Base-by-base conservation (phyloP, 495 filamentous ascomycete genomes). In the Cudoniella acicularis region DNA sequence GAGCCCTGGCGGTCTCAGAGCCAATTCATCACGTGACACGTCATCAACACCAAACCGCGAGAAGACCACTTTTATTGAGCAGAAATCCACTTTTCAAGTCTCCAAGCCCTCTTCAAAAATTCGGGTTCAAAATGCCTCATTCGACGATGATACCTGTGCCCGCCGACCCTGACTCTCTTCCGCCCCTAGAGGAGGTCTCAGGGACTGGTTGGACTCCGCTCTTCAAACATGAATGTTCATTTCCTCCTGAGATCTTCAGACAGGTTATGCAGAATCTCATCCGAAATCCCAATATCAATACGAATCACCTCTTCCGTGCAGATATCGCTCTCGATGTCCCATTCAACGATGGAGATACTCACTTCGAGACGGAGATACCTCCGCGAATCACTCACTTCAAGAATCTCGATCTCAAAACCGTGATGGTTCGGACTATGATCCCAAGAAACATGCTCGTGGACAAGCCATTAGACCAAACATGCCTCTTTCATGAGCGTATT, bases 211-310 rank as follows among this genome's bases (percentile, higher is more conserved):
- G 83, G 83, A 72, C 67, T 10, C 79, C 81, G 22, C 62, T 83
- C 3, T 76, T 76, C 57, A 69, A 70, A 58, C 76, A 80, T 54
- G 62, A 60, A 18, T 88, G 85, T 66, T 67, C 78, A 10, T 91
- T 90, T 64, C 62, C 77, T 2, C 77, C 80, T 1, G 70, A 78
- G 36, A 72, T 80, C 49, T 91, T 92, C 68, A 66, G 76, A 30
- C 69, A 78, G 26, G 81, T 89, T 48, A 85, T 90, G 78, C 67
- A 83, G 52, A 90, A 90, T 59, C 80, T 95, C 45, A 80, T 95
- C 63, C 77, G 77, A 48, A 96, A 96, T 69, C 92, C 92, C 8
- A 95, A 96, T 60, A 81, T 93, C 76, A 93, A 88, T 61, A 89
- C 89, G 2, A 86, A 78, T 16, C 86, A 87, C 77, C 79, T 96